Evolutionary conservation across 1,284 basidiomycete species (phyloP).

Genomic region (Leccinum subfulvum): DNA sequence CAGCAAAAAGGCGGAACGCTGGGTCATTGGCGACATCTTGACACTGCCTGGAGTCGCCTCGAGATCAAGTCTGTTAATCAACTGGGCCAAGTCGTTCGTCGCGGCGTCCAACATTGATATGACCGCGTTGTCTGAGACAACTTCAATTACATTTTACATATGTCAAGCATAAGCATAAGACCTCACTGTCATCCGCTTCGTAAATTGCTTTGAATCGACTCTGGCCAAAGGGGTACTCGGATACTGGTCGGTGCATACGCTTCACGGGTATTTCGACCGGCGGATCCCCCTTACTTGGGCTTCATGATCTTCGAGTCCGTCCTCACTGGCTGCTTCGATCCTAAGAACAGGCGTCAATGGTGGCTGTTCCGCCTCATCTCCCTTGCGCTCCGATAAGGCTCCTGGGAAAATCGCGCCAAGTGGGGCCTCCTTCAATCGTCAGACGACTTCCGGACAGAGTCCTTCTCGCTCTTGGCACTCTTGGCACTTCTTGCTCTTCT

Average conservation of each 20-base stretch:
- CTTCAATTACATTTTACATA: conserved; percentile 7
- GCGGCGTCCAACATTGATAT: conserved; percentile 70
- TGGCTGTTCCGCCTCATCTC: conserved; percentile 4
- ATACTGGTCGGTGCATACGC: conserved; percentile 55
- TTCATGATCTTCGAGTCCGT: conserved; percentile 43
- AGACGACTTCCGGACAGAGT: conserved; percentile 26
- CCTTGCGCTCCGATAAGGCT: conserved; percentile 19
- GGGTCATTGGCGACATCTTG: conserved; percentile 43
- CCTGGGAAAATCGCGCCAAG: conserved; percentile 51
- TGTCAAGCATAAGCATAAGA: conserved; percentile 9
- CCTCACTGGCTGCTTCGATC: conserved; percentile 51
- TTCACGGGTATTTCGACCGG: conserved; percentile 48
- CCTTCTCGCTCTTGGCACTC: conserved; percentile 27
- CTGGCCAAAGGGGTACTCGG: conserved; percentile 59
- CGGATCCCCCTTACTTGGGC: conserved; percentile 2
- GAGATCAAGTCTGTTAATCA: conserved; percentile 73
- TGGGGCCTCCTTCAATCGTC: conserved; percentile 44
- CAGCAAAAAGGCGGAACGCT: conserved; percentile 23
- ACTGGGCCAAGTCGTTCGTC: conserved; percentile 71
- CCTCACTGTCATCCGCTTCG: conserved; percentile 48
- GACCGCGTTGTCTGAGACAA: conserved; percentile 44
- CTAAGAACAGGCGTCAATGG: conserved; percentile 40
- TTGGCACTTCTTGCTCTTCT: conserved; percentile 31
- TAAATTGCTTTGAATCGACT: conserved; percentile 50
- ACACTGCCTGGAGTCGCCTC: conserved; percentile 67